phyloP scores from a whole-genome alignment of 306 rosid genomes.

The Hippophae tibetana region DNA sequence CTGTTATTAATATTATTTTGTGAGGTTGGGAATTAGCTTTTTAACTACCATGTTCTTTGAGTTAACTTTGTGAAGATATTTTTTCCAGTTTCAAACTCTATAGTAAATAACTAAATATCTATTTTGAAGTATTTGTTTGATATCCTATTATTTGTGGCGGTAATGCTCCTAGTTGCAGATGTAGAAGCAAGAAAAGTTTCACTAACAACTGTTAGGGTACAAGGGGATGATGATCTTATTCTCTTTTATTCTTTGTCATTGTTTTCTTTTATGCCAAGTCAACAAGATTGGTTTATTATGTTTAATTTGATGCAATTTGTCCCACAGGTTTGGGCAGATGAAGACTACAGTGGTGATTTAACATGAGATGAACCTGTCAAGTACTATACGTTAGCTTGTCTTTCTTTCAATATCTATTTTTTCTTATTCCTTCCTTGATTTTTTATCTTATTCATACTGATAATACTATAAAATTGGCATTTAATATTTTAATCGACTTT shows the following conservation, averaged over 20 bases:
- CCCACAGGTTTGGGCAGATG: slow-evolving; percentile 90
- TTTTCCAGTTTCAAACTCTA: too few species aligned
- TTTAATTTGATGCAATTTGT: slow-evolving; percentile 15
- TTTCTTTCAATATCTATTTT: not conserved
- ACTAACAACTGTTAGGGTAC: slow-evolving; percentile 49
- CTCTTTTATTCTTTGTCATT: not conserved
- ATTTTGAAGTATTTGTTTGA: too few species aligned
- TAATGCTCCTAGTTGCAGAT: too few species aligned
- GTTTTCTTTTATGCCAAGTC: not conserved
- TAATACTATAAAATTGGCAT: not conserved
- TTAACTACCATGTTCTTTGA: too few species aligned
- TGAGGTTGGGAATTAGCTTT: too few species aligned
- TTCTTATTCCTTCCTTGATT: slow-evolving; percentile 10
- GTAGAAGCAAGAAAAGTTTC: too few species aligned
- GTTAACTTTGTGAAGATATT: too few species aligned
- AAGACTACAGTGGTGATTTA: slow-evolving; percentile 75
- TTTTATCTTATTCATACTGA: not conserved
- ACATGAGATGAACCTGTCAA: slow-evolving; percentile 64
- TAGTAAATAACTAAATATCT: too few species aligned
- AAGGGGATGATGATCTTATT: not conserved
- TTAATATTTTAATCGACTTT: not conserved
- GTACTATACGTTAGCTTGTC: slow-evolving; percentile 30
- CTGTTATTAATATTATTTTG: too few species aligned
- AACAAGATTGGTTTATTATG: slow-evolving; percentile 3
- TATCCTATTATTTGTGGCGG: too few species aligned